phyloP scores from a whole-genome alignment of 2,329 filamentous ascomycete genomes.

The Cryphonectria nitschkei region DNA sequence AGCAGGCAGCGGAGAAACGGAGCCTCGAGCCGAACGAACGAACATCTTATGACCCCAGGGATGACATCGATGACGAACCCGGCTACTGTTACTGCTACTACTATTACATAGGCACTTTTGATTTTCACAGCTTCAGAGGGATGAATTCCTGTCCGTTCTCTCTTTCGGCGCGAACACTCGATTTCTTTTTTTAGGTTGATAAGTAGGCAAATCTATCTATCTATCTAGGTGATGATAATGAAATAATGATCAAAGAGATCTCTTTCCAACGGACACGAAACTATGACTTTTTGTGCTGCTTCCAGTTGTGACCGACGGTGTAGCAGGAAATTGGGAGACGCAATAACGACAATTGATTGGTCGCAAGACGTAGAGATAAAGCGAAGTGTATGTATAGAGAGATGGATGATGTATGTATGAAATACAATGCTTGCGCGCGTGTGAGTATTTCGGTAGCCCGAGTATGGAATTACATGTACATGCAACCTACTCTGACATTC shows the following conservation, averaged over 20 bases:
- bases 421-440: too few relatives aligned
- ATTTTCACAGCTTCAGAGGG: not conserved
- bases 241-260: slow-evolving; percentile 2
- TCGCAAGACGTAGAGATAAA: too few relatives aligned
- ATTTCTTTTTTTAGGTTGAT: not conserved
- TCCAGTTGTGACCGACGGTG: not conserved
- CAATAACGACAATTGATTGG: not conserved
- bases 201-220: slow-evolving; percentile 1
- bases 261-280: not conserved
- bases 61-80: not conserved
- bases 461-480: not conserved
- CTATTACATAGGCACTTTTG: not conserved
- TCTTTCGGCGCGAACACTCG: not conserved
- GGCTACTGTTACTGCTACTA: not conserved
- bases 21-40: not conserved
- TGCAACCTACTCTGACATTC: not conserved
- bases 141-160: not conserved
- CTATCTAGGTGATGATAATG: slow-evolving; percentile 1
- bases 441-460: not conserved
- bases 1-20: not conserved
- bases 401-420: too few relatives aligned
- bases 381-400: too few relatives aligned
- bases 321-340: too few relatives aligned
- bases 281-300: not conserved
- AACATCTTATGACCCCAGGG: not conserved